Base-by-base conservation (phyloP, 192 early-diverging fungal genomes). In the Mortierella antarctica region DNA sequence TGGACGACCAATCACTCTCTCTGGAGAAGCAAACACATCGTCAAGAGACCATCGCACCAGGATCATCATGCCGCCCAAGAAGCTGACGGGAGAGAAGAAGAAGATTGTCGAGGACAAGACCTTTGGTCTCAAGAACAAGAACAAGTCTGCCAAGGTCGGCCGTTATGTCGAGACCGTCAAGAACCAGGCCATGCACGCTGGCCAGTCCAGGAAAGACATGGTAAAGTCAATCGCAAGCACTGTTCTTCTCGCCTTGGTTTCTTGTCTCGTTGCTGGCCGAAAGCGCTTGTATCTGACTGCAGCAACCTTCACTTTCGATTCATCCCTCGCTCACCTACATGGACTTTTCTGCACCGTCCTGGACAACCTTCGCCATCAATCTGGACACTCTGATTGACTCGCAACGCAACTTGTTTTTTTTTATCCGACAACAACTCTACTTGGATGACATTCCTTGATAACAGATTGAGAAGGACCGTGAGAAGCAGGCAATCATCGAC, bases 91-190 rank as follows among this genome's bases (percentile, higher is more conserved):
- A 71, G 88, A 87, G 39, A 95, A 94, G 85, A 89, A 91, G 67
- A 95, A 97, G 88, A 73, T 85, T 46, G 90, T 94, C 65, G 97
- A 97, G 75, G 97, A 99, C 86, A 96, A 97, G 89, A 98, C 96
- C 53, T 98, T 99, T 87, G 96, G 98, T 51, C 87, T 99, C 54
- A 99, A 99, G 80, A 98, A 98, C 89, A 98, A 98, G 84, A 98
- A 99, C 87, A 96, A 95, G 69, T 97, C 95, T 39, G 88, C 88
- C 62, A 99, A 99, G 85, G 96, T 97, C 31, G 82, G 83, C 4
- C 88, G 93, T 62, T 97, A 94, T 91, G 95, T 99, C 56, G 87
- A 97, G 82, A 93, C 96, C 76, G 96, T 98, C 21, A 85, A 96
- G 79, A 79, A 86, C 60, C 98, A 99, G 83, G 95, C 92, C 61